Evolutionary conservation across 2,329 filamentous ascomycete species (phyloP).

Genomic region (Alternaria triticimaculans): DNA sequence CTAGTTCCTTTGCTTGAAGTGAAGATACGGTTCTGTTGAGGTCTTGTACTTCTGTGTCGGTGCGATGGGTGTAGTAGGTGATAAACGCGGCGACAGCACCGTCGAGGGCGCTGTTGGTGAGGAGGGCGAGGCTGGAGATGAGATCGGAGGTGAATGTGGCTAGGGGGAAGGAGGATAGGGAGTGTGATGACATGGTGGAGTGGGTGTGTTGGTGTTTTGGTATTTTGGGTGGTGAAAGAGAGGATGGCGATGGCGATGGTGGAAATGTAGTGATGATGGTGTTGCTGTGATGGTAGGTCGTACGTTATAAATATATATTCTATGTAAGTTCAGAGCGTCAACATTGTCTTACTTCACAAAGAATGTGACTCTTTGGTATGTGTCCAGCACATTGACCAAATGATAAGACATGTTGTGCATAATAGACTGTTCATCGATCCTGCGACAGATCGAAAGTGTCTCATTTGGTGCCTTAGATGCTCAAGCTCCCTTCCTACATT

Average conservation of each 20-base stretch:
- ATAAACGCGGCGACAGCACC: rapidly evolving
- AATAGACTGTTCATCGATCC: neutral
- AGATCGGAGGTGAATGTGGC: neutral
- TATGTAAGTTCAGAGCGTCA: neutral
- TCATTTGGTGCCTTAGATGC: neutral
- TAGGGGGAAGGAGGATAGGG: neutral
- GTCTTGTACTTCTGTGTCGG: neutral
- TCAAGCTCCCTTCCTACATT: neutral
- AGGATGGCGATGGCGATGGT: neutral
- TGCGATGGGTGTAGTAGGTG: neutral
- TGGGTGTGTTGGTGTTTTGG: neutral
- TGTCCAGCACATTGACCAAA: neutral
- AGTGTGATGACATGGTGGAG: neutral
- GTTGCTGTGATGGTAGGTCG: neutral
- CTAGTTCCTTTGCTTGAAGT: rapidly evolving
- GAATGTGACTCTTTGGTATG: neutral
- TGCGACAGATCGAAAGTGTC: neutral
- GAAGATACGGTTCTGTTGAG: neutral
- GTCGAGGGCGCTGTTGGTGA: neutral
- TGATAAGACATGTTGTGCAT: neutral
- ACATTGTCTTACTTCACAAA: neutral
- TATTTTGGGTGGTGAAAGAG: neutral
- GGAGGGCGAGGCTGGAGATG: neutral
- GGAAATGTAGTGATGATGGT: neutral
- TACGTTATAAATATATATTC: neutral